Conservation (phyloP, 2,329 filamentous ascomycete genomes). For the Aphanoascus verrucosus region DNA sequence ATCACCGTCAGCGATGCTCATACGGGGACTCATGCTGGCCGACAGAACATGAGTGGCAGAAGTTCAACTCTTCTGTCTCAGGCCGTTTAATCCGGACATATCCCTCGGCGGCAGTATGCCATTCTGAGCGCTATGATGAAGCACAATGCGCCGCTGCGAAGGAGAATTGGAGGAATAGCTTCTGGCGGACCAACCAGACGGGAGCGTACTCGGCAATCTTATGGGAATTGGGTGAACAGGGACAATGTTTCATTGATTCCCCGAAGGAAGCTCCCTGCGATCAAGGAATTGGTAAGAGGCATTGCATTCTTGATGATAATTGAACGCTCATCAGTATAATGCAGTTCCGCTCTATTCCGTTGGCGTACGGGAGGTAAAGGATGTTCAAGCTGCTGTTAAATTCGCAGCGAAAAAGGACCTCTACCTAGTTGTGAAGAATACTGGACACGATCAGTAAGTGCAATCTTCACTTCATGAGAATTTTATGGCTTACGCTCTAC, state of each 20-base stretch:
- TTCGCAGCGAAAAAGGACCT: slow-evolving; percentile 21
- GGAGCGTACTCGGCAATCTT: slow-evolving; percentile 22
- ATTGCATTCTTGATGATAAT: neutral
- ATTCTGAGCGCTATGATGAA: slow-evolving; percentile 14
- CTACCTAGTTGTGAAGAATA: slow-evolving; percentile 24
- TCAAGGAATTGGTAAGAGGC: slow-evolving; percentile 17
- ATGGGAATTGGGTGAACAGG: slow-evolving; percentile 23
- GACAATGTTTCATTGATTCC: slow-evolving; percentile 23
- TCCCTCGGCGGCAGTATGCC: slow-evolving; percentile 17
- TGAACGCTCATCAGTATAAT: neutral
- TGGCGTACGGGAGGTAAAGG: slow-evolving; percentile 12
- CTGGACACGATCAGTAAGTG: slow-evolving; percentile 22
- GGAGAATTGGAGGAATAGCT: slow-evolving; percentile 16
- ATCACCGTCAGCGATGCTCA: slow-evolving; percentile 12
- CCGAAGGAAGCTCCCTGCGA: slow-evolving; percentile 17
- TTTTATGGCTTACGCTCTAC: neutral
- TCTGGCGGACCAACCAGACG: slow-evolving; percentile 20
- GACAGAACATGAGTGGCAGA: slow-evolving; percentile 12
- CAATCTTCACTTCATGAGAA: neutral
- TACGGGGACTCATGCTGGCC: slow-evolving; percentile 18
- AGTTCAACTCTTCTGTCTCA: slow-evolving; percentile 15
- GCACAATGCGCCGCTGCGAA: slow-evolving; percentile 14
- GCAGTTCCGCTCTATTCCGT: slow-evolving; percentile 22
- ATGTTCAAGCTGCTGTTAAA: slow-evolving; percentile 18
- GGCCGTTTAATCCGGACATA: slow-evolving; percentile 14